These are phyloP conservation scores for Colletotrichum karsti DNA, from an alignment of 2,329 filamentous ascomycete species.

Conservation along the genomic window DNA sequence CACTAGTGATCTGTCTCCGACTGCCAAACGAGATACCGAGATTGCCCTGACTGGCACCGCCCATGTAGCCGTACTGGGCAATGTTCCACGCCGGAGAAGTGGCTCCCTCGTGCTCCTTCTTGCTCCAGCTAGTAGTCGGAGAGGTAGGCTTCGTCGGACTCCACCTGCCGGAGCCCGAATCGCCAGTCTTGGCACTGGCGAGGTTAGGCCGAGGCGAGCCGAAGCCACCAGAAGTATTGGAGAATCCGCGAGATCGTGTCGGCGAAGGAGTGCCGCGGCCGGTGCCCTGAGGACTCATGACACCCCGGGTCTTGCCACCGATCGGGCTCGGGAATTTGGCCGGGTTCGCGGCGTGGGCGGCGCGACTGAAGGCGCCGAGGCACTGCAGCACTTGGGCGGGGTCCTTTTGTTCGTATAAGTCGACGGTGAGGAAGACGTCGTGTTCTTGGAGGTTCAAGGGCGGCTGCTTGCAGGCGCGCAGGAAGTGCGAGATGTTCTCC, in stretches of 20 bases:
- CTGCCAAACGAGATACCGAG: conserved; percentile 93
- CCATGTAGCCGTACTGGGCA: conserved; percentile 98
- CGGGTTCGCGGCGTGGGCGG: conserved; percentile 80
- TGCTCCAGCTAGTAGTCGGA: conserved; percentile 88
- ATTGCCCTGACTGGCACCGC: conserved; percentile 94
- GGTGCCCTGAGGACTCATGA: conserved; percentile 73
- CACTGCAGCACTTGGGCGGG: conserved; percentile 96
- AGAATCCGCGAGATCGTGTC: conserved; percentile 57
- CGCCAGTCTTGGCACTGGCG: conserved; percentile 59
- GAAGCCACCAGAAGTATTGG: conserved; percentile 59
- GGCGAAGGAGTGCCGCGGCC: conserved; percentile 58
- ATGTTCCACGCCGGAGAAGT: conserved; percentile 98
- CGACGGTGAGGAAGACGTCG: conserved; percentile 96
- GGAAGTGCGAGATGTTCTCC: conserved; percentile 98
- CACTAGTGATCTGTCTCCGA: conserved; percentile 89
- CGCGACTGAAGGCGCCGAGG: conserved; percentile 88
- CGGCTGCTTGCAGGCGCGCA: conserved; percentile 84
- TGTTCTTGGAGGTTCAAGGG: conserved; percentile 91
- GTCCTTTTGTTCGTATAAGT: conserved; percentile 95
- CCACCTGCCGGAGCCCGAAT: conserved; percentile 62
- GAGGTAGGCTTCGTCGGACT: conserved; percentile 70
- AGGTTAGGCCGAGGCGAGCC: conserved; percentile 49
- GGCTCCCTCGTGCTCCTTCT: conserved; percentile 78
- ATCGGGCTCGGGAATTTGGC: conserved; percentile 78
- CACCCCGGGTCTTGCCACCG: conserved; percentile 69